Base-by-base conservation (phyloP, 208 protist species). In the Trypanosoma theileri region DNA sequence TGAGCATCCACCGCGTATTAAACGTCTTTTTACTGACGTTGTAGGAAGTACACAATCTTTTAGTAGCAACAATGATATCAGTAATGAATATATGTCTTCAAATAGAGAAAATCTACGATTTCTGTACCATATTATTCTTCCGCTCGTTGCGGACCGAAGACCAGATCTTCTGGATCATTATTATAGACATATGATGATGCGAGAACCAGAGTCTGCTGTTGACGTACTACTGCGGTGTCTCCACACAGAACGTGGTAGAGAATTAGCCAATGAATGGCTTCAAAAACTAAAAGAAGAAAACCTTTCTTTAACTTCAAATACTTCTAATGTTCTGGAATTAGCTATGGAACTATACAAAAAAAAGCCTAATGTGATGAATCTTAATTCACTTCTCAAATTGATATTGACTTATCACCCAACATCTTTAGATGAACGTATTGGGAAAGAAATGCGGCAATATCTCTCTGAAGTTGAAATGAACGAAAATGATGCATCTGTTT, bases 91-190 rank as follows among this genome's bases (percentile, higher is more conserved):
- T 21, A 6, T 14, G 28, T 60, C 71, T 19, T 57, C 60, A 28
- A 59, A 17, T 19, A 55, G 55, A 48, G 50, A 50, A n/a, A 59
- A 44, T 17, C 72, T 94, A 16, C 79, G 83, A 24, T 85, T 86
- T 65, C 51, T 94, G 12, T 85, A 94, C 57, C 88, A 94, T 70
- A 82, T 91, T 42, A 86, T 94, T 41, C 66, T 91, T 12, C 88
- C 88, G 12, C 57, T 94, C 0, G 84, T 88, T 9, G 67, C 82
- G 16, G 78, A 83, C 42, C 73, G 85, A 56, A 66, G 79, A 24
- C 79, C 85, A 14, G 79, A 73, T 0, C 56, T 50, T 3, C 64
- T 84, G 17, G 31, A 69, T 12, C 22, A 24, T n/a, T 85, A 82
- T 59, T 75, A 90, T 45, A 58, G 71, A 4, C 79, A 89, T 57